Conservation (phyloP, 1,284 basidiomycete species). For the Retiboletus flavoniger region DNA sequence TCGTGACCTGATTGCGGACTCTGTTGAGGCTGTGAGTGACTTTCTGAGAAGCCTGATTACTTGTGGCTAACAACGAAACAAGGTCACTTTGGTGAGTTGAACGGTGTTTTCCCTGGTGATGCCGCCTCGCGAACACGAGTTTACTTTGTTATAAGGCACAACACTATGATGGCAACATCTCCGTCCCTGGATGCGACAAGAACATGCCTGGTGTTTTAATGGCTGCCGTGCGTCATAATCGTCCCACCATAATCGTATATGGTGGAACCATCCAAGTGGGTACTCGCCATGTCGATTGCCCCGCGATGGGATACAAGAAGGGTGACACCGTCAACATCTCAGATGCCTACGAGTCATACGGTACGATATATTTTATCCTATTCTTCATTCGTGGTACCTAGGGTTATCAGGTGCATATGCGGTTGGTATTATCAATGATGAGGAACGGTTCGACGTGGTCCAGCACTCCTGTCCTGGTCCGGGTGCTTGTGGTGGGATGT, state of each 20-base stretch:
- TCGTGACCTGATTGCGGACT: conserved; percentile 89
- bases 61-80: conserved; percentile 7
- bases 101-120: neutral
- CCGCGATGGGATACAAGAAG: conserved; percentile 71
- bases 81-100: conserved; percentile 64
- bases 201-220: conserved; percentile 93
- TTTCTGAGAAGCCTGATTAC: neutral
- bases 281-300: conserved; percentile 74
- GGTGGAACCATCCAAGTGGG: conserved; percentile 83
- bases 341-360: conserved; percentile 82
- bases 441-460: conserved; percentile 78
- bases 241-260: conserved; percentile 83
- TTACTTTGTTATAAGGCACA: conserved; percentile 53
- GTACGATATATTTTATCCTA: conserved; percentile 35
- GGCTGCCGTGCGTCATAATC: conserved; percentile 80
- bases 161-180: conserved; percentile 86
- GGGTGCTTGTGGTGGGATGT: conserved; percentile 83
- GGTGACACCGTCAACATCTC: conserved; percentile 81
- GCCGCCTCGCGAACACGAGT: neutral
- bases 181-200: conserved; percentile 85
- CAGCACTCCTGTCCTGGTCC: conserved; percentile 80
- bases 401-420: conserved; percentile 60
- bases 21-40: conserved; percentile 74
- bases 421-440: conserved; percentile 72
- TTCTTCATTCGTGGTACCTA: conserved; percentile 1